These are phyloP conservation scores for Allium cepa DNA, from an alignment of 106 monocot species.

Conservation along the genomic window DNA sequence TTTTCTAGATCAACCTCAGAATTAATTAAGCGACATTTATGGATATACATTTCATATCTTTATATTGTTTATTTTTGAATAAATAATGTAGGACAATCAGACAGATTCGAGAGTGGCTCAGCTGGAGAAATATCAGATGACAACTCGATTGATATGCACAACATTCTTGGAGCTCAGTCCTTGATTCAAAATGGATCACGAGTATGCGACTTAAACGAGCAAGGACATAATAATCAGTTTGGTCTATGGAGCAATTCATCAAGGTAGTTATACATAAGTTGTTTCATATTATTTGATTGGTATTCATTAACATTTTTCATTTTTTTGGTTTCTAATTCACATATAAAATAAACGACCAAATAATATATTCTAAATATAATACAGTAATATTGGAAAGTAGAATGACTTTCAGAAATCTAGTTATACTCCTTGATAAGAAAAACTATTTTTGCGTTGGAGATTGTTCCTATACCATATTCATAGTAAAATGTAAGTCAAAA, in stretches of 20 bases:
- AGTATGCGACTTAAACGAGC: not conserved
- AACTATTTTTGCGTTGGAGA: too few species aligned
- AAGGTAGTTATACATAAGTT: constrained; percentile 4
- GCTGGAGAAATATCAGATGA: constrained; percentile 51
- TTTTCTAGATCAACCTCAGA: not conserved
- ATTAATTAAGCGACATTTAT: too few species aligned
- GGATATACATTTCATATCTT: not conserved
- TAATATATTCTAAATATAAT: too few species aligned
- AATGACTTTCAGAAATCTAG: too few species aligned
- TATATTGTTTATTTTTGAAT: not conserved
- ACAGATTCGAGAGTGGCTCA: constrained; percentile 42
- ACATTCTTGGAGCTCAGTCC: constrained; percentile 10
- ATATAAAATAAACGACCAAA: too few species aligned
- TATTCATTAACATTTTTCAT: too few species aligned
- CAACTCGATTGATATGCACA: constrained; percentile 30
- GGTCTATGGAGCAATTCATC: constrained; percentile 31
- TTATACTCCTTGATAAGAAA: too few species aligned
- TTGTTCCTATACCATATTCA: too few species aligned
- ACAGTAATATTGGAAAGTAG: too few species aligned
- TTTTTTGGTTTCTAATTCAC: too few species aligned
- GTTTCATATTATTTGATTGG: too few species aligned
- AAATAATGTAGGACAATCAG: constrained; percentile 16
- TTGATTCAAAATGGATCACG: constrained; percentile 12
- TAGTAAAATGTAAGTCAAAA: too few species aligned
- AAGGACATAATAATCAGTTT: constrained; percentile 5